Evolutionary conservation across 2,329 filamentous ascomycete genomes (phyloP).

Genomic region (Pseudocercospora crystallina): DNA sequence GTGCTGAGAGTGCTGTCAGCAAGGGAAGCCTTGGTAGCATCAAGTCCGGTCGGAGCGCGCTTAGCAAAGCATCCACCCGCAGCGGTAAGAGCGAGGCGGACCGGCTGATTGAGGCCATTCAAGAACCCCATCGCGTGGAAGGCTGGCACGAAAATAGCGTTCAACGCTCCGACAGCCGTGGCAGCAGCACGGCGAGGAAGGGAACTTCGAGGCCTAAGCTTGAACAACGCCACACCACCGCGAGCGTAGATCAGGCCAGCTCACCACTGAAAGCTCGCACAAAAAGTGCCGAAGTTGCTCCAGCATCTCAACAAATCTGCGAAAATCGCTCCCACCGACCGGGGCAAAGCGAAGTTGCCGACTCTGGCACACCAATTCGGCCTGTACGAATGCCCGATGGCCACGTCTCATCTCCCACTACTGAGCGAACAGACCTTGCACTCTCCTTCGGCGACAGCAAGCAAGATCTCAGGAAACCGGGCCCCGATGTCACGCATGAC

Average conservation of each 20-base stretch:
- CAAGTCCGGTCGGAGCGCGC: constrained; percentile 37
- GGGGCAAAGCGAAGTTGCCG: constrained; percentile 42
- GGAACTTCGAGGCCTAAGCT: constrained; percentile 23
- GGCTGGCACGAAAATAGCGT: constrained; percentile 27
- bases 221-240: constrained; percentile 30
- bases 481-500: constrained; percentile 19
- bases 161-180: constrained; percentile 22
- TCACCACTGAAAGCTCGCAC: constrained; percentile 18
- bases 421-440: constrained; percentile 7
- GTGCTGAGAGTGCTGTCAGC: constrained; percentile 51
- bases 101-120: constrained; percentile 69
- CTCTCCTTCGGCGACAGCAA: not conserved
- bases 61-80: constrained; percentile 30
- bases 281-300: constrained; percentile 24
- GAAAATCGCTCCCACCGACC: constrained; percentile 46
- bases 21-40: constrained; percentile 51
- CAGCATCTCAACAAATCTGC: constrained; percentile 27
- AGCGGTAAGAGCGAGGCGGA: constrained; percentile 65
- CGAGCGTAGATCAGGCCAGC: constrained; percentile 6
- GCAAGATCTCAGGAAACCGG: constrained; percentile 4
- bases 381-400: constrained; percentile 51
- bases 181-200: constrained; percentile 6
- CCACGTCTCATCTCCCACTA: constrained; percentile 8
- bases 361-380: constrained; percentile 44
- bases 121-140: constrained; percentile 52